Conservation (phyloP, 1,139 yeast species). For the Yamadazyma taylorii region DNA sequence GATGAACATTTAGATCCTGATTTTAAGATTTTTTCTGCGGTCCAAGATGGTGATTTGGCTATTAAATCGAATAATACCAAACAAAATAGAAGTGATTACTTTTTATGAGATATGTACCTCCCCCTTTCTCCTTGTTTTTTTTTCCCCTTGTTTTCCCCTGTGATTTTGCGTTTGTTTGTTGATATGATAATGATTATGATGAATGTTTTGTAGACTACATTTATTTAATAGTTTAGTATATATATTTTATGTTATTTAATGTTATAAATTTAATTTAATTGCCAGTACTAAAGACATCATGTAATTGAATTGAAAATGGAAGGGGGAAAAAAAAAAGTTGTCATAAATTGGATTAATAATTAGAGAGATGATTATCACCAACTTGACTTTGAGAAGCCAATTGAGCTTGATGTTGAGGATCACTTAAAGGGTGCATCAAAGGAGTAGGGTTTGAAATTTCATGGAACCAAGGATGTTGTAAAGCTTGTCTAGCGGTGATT, state of each 20-base stretch:
- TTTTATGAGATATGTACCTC: conserved; percentile 41
- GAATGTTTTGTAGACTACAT: conserved; percentile 17
- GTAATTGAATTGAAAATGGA: too few species aligned
- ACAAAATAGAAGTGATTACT: conserved; percentile 82
- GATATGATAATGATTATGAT: conserved; percentile 13
- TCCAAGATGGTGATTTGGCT: conserved; percentile 81
- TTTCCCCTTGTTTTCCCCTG: not conserved
- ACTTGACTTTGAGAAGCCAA: not conserved
- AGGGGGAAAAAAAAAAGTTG: too few species aligned
- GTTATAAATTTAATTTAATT: conserved; percentile 13
- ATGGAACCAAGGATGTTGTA: conserved; percentile 94
- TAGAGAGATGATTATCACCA: not conserved
- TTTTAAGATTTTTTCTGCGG: conserved; percentile 93
- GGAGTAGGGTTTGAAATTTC: conserved; percentile 58
- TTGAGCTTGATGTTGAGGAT: conserved; percentile 37
- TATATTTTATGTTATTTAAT: conserved; percentile 9
- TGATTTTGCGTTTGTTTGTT: not conserved
- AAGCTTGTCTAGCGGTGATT: conserved; percentile 86
- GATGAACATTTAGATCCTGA: conserved; percentile 85
- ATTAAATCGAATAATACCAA: conserved; percentile 67
- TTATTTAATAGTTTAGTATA: conserved; percentile 10
- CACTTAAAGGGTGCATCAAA: conserved; percentile 33
- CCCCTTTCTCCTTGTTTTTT: not conserved
- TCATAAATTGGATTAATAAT: not conserved
- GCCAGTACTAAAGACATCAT: too few species aligned